A percentile compares a stretch with the other conserved stretches of the same genome.
Conservation (phyloP, 306 rosid genomes). For the Comarum palustre region DNA sequence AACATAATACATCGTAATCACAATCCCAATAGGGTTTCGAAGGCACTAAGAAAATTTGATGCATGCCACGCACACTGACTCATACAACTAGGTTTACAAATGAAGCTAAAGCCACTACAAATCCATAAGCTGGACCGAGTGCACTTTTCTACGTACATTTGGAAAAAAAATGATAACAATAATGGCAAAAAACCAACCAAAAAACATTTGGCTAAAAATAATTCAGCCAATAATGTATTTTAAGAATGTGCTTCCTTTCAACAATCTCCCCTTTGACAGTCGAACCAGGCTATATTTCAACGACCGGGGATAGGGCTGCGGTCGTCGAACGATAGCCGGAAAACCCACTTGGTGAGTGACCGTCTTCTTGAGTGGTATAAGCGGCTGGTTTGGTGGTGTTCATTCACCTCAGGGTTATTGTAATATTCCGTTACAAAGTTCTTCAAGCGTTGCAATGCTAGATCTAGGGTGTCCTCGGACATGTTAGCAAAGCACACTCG, state of each 20-base stretch:
- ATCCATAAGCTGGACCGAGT: slow-evolving; percentile 37
- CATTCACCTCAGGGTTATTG: slow-evolving; percentile 6
- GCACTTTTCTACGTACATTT: slow-evolving; percentile 26
- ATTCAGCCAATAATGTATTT: background rate
- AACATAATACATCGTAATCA: slow-evolving; percentile 6
- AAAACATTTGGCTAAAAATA: slow-evolving; percentile 25
- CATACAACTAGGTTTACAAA: slow-evolving; percentile 23
- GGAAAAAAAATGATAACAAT: slow-evolving; percentile 8
- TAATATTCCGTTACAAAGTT: slow-evolving; percentile 39
- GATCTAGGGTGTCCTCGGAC: slow-evolving; percentile 53
- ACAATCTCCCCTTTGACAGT: slow-evolving; percentile 4
- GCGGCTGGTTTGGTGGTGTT: slow-evolving; percentile 10
- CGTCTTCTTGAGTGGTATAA: slow-evolving; percentile 32
- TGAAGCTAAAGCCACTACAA: slow-evolving; percentile 26
- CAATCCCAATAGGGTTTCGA: slow-evolving; percentile 9
- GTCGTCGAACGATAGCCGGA: slow-evolving; percentile 59
- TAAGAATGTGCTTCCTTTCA: slow-evolving; percentile 6
- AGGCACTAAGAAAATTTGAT: slow-evolving; percentile 16
- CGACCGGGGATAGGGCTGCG: slow-evolving; percentile 43
- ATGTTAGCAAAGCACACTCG: slow-evolving; percentile 78
- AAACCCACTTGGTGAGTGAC: slow-evolving; percentile 71
- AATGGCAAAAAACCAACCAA: slow-evolving; percentile 23
- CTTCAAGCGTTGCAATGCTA: slow-evolving; percentile 61
- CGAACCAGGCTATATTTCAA: slow-evolving; percentile 50
- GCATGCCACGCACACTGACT: slow-evolving; percentile 10